These are phyloP conservation scores for Ballota nigra DNA, from an alignment of 257 asterid genomes.

Conservation along the genomic window DNA sequence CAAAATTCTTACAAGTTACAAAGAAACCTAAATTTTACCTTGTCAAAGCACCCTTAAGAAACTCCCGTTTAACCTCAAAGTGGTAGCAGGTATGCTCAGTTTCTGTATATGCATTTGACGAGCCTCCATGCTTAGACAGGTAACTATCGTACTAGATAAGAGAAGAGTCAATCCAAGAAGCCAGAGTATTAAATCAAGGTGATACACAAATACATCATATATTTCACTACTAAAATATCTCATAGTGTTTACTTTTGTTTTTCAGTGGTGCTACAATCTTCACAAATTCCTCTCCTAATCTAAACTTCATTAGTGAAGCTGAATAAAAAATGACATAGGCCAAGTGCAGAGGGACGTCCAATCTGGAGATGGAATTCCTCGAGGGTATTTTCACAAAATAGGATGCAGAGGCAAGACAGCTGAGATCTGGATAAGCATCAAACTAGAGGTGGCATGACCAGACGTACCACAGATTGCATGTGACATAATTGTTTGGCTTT, in stretches of 20 bases:
- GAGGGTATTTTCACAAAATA: too few species aligned
- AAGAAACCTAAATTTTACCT: constrained; percentile 49
- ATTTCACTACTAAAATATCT: neutral
- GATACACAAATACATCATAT: neutral
- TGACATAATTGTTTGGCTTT: neutral
- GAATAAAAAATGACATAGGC: too few species aligned
- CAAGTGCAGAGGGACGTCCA: too few species aligned
- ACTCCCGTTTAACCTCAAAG: constrained; percentile 93
- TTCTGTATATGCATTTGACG: constrained; percentile 99
- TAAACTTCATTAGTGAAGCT: too few species aligned
- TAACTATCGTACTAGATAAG: constrained; percentile 88
- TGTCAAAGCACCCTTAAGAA: constrained; percentile 81
- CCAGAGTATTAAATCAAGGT: neutral
- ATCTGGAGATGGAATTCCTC: too few species aligned
- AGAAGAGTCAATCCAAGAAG: constrained; percentile 40
- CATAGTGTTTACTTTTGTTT: neutral
- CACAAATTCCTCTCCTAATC: neutral
- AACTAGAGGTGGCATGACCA: too few species aligned
- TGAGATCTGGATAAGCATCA: too few species aligned
- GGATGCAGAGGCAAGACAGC: too few species aligned
- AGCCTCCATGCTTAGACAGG: constrained; percentile 98
- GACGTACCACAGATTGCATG: neutral
- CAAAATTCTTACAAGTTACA: neutral
- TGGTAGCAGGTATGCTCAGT: constrained; percentile 98
- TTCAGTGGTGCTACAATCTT: neutral